Conservation (phyloP, 1,284 basidiomycete genomes). For the Exobasidium cylindrosporum region DNA sequence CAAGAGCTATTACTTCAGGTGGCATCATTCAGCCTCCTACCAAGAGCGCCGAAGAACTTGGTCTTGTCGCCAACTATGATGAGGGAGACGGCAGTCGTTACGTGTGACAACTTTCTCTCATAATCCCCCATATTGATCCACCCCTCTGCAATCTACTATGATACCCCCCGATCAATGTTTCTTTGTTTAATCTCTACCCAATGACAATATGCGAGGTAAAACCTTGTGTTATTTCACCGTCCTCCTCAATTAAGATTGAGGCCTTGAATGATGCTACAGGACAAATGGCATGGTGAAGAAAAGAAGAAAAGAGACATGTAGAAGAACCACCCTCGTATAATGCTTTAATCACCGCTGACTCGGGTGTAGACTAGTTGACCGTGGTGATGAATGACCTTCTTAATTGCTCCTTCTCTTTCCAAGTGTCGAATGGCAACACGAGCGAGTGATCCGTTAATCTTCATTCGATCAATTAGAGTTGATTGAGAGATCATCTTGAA, state of each 20-base stretch:
- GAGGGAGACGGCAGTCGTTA: conserved; percentile 11
- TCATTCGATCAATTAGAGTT: conserved; percentile 88
- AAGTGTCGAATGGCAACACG: conserved; percentile 89
- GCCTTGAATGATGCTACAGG: conserved; percentile 6
- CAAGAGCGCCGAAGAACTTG: conserved; percentile 10
- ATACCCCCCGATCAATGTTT: too few relatives aligned
- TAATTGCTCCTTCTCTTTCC: conserved; percentile 93
- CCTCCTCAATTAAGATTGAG: neutral
- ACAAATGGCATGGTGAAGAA: neutral
- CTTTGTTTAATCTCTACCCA: too few relatives aligned
- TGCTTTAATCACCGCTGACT: conserved; percentile 44
- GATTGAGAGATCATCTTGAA: conserved; percentile 96
- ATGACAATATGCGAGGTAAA: too few relatives aligned
- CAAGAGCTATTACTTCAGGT: neutral
- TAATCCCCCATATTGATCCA: too few relatives aligned
- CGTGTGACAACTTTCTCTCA: too few relatives aligned
- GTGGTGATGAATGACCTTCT: conserved; percentile 93
- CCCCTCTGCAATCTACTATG: too few relatives aligned
- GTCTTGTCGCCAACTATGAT: conserved; percentile 6
- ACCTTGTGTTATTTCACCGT: too few relatives aligned
- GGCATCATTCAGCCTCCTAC: too few relatives aligned
- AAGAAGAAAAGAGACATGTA: neutral
- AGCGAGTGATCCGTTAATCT: conserved; percentile 92
- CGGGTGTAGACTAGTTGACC: conserved; percentile 84
- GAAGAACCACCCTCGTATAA: too few relatives aligned